phyloP scores from a whole-genome alignment of 768 basidiomycete species.

The Galerina sulciceps region DNA sequence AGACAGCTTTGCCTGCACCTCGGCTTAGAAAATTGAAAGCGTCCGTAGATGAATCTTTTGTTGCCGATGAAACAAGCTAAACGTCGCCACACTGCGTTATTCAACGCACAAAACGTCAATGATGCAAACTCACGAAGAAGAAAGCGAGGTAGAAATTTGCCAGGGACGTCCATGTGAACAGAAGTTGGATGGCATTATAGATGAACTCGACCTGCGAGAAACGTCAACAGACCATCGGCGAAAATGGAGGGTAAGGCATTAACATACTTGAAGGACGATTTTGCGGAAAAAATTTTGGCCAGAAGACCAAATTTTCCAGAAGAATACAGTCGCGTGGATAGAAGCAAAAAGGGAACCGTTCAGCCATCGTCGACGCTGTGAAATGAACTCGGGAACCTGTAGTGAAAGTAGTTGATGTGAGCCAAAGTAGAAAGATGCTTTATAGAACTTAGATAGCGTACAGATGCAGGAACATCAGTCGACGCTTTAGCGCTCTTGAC shows the following conservation, averaged over 20 bases:
- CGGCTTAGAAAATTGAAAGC: slow-evolving; percentile 84
- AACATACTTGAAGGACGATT: slow-evolving; percentile 64
- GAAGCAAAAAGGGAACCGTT: slow-evolving; percentile 93
- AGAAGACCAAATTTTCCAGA: slow-evolving; percentile 86
- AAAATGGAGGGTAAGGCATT: not conserved
- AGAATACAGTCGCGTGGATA: slow-evolving; percentile 90
- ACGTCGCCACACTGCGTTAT: not conserved
- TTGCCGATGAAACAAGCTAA: slow-evolving; percentile 84
- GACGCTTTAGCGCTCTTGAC: slow-evolving; percentile 94
- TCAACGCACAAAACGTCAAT: not conserved
- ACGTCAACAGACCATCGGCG: not conserved
- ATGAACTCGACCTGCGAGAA: slow-evolving; percentile 77
- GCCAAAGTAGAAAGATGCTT: slow-evolving; percentile 4
- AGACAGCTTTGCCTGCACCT: slow-evolving; percentile 72
- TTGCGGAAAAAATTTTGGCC: slow-evolving; percentile 91
- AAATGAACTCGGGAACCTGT: slow-evolving; percentile 90
- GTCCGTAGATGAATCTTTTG: slow-evolving; percentile 52
- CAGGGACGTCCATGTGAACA: slow-evolving; percentile 94
- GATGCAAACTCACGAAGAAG: slow-evolving; percentile 73
- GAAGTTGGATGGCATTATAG: slow-evolving; percentile 86
- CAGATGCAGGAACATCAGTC: slow-evolving; percentile 92
- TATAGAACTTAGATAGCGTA: slow-evolving; percentile 28
- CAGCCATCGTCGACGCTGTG: slow-evolving; percentile 88
- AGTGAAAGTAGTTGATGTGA: slow-evolving; percentile 9
- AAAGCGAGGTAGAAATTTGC: slow-evolving; percentile 95